These are phyloP conservation scores for Glycine latifolia DNA, from an alignment of 306 rosid species.

Conservation along the genomic window DNA sequence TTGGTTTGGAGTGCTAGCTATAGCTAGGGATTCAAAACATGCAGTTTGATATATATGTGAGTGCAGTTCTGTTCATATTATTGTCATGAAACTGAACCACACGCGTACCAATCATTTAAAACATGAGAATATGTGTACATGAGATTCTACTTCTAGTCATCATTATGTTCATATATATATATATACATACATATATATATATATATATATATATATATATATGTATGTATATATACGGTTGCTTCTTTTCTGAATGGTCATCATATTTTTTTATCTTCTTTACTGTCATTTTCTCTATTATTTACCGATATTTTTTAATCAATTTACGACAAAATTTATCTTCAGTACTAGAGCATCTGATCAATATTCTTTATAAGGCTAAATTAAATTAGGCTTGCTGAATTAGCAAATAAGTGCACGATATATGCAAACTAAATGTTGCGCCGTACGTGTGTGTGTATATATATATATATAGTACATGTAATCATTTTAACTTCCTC, in stretches of 20 bases:
- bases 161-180: slow-evolving; percentile 42
- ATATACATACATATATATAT: not conserved
- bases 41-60: slow-evolving; percentile 45
- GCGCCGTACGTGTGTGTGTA: not conserved
- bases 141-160: slow-evolving; percentile 52
- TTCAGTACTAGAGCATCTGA: not conserved
- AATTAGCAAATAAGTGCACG: not conserved
- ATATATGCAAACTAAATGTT: not conserved
- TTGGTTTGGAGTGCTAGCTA: slow-evolving; percentile 40
- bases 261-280: slow-evolving; percentile 23
- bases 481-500: not conserved
- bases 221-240: slow-evolving; percentile 13
- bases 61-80: slow-evolving; percentile 53
- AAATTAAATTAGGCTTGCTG: not conserved
- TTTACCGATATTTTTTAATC: not conserved
- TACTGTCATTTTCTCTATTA: slow-evolving; percentile 12
- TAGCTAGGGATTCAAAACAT: slow-evolving; percentile 43
- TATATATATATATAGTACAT: not conserved
- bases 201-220: not conserved
- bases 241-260: slow-evolving; percentile 44
- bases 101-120: slow-evolving; percentile 58
- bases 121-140: slow-evolving; percentile 56
- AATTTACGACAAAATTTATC: not conserved
- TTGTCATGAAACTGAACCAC: slow-evolving; percentile 48
- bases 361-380: not conserved